A percentile compares a stretch with the other conserved stretches of the same genome.
These are phyloP conservation scores for Talaromyces albobiverticillius DNA, from an alignment of 2,329 filamentous ascomycete species.

Conservation along the genomic window DNA sequence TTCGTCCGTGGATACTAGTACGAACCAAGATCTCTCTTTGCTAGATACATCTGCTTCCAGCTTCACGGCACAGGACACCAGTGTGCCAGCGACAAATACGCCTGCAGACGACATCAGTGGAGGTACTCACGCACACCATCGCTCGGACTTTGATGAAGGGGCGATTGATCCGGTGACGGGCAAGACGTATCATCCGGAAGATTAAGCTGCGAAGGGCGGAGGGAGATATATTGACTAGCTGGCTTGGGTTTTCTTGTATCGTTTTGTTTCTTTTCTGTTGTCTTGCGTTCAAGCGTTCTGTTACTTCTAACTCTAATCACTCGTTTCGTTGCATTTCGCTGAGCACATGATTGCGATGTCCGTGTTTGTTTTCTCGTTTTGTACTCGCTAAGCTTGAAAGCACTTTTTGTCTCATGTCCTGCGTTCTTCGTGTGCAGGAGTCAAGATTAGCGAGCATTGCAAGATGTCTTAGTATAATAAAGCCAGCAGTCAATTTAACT, in stretches of 20 bases:
- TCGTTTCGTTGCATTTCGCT: neutral
- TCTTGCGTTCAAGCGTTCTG: neutral
- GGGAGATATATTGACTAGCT: no score
- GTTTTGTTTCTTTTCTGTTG: neutral
- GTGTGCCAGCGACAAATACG: conserved; percentile 1
- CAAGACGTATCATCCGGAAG: conserved; percentile 10
- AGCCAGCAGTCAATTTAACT: conserved; percentile 7
- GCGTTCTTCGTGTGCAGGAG: neutral
- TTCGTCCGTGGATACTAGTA: conserved; percentile 3
- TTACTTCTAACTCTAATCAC: conserved; percentile 2
- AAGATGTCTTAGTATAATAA: neutral
- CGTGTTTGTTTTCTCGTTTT: neutral
- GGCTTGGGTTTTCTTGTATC: neutral
- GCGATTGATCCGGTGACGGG: conserved; percentile 15
- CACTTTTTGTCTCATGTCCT: neutral
- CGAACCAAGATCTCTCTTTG: conserved; percentile 1
- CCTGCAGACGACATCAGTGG: conserved; percentile 12
- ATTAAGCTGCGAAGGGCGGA: no score
- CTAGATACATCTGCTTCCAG: neutral
- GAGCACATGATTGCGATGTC: neutral
- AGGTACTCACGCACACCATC: conserved; percentile 2
- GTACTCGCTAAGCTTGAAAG: neutral
- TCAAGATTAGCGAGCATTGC: conserved; percentile 4
- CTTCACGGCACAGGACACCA: conserved; percentile 3
- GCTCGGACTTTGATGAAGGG: conserved; percentile 12